Base-by-base conservation (phyloP, 2,329 filamentous ascomycete species). In the Macroventuria anomochaeta region DNA sequence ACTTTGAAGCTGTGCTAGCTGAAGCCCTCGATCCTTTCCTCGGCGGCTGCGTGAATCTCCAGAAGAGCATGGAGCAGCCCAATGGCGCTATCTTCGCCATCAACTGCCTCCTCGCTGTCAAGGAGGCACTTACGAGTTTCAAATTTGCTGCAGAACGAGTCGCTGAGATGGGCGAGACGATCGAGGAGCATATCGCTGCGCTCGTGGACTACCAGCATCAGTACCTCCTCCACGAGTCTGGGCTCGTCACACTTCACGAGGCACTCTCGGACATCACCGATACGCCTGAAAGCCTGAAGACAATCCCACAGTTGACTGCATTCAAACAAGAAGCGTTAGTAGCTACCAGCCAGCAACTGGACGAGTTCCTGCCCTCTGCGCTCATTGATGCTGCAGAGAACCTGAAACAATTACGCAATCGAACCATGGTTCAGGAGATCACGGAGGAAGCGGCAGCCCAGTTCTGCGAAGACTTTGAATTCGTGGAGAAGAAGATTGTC, bases 321-420 rank as follows among this genome's bases (percentile, higher is more conserved):
- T 84, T 91, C 67, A 82, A 87, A 53, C 81, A 84, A 0, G 76
- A 81, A 5, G 75, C 81, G 0, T 79, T 97, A n/a, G 76, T 83
- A 1, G 77, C 80, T 42, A 86, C 88, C 2, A 90, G 90, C 64
- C 90, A 93, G 65, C 83, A 82, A 33, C 80, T 99, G 6, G 95
- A 99, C 68, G 87, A 91, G 56, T 99, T 97, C 76, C 79, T 99
- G 20, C 93, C 95, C 0, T 96, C 91, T 1, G 95, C 93, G 2
- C 81, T 96, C 25, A 93, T 97, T 81, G 95, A 99, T 71, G 93
- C 93, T 2, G 86, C 90, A 64, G 89, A 95, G 43, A 90, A 91
- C 55, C 75, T 97, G 21, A 88, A 88, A 59, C 80, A 85, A 34
- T 77, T 99, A 1, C 86, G 89, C 57, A 89, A 90, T 65, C 84